Percentiles rank a stretch among this genome's conserved stretches.
phyloP scores from a whole-genome alignment of 345 rosid genomes.

The Euphorbia tirucalli region DNA sequence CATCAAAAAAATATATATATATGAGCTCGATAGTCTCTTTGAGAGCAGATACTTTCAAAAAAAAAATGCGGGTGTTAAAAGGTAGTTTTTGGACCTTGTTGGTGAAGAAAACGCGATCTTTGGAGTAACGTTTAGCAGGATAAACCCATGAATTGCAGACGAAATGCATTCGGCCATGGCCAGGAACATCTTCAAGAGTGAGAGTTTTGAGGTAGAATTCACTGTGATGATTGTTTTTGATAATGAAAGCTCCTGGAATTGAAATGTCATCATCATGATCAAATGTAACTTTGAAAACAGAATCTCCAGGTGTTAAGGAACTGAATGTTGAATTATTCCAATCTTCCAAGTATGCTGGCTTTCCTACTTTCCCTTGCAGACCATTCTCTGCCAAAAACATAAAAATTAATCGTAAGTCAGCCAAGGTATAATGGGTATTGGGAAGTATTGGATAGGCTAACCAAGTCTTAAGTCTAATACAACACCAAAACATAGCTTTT shows the following conservation, averaged over 20 bases:
- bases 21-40: neutral
- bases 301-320: slow-evolving; percentile 31
- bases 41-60: neutral
- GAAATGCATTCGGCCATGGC: slow-evolving; percentile 38
- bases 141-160: slow-evolving; percentile 56
- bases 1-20: neutral
- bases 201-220: slow-evolving; percentile 44
- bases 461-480: no score
- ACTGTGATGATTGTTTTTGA: slow-evolving; percentile 39
- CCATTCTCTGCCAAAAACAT: slow-evolving; percentile 28
- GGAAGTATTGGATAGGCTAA: no score
- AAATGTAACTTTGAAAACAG: slow-evolving; percentile 33
- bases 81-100: slow-evolving; percentile 32
- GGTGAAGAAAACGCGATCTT: slow-evolving; percentile 40
- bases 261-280: slow-evolving; percentile 38
- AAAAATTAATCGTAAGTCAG: no score
- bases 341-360: slow-evolving; percentile 32
- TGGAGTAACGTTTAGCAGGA: slow-evolving; percentile 30
- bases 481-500: no score
- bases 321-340: slow-evolving; percentile 23
- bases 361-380: slow-evolving; percentile 32
- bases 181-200: slow-evolving; percentile 43
- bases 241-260: slow-evolving; percentile 39
- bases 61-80: neutral
- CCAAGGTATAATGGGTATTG: no score